Evolutionary conservation across 495 filamentous ascomycete genomes (phyloP).

Genomic region (Aspergillus panamensis): DNA sequence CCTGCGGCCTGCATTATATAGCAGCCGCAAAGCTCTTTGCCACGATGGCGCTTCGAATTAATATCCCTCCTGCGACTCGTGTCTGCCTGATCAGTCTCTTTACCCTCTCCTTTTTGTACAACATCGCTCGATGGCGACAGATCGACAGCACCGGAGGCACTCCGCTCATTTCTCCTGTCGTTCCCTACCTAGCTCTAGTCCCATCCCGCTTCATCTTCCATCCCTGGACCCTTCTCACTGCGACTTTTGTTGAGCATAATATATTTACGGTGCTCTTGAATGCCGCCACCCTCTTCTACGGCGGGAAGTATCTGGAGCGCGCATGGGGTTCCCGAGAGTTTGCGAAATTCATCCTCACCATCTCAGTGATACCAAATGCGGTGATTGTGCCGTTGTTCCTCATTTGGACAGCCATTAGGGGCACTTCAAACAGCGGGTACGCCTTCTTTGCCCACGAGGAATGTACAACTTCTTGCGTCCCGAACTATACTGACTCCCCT

Average conservation of each 20-base stretch:
- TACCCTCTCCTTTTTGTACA: conserved; percentile 76
- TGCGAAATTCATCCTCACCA: conserved; percentile 79
- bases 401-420: conserved; percentile 64
- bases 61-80: conserved; percentile 87
- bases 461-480: conserved; percentile 28
- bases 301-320: conserved; percentile 90
- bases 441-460: conserved; percentile 31
- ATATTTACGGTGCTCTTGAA: conserved; percentile 82
- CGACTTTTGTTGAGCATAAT: conserved; percentile 90
- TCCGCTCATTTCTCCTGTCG: conserved; percentile 51
- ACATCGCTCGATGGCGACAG: conserved; percentile 54
- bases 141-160: conserved; percentile 58
- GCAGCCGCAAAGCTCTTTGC: conserved; percentile 29
- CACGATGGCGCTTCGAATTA: conserved; percentile 79
- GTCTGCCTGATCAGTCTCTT: conserved; percentile 70
- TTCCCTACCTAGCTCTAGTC: conserved; percentile 82
- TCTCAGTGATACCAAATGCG: conserved; percentile 75
- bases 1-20: conserved; percentile 29
- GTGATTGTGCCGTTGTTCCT: conserved; percentile 70
- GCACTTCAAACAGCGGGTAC: conserved; percentile 66
- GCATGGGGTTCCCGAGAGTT: conserved; percentile 95
- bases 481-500: conserved; percentile 39
- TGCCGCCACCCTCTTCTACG: conserved; percentile 80
- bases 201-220: conserved; percentile 79
- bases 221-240: conserved; percentile 87